Base-by-base conservation (phyloP, 345 rosid species). In the Populus alba region DNA sequence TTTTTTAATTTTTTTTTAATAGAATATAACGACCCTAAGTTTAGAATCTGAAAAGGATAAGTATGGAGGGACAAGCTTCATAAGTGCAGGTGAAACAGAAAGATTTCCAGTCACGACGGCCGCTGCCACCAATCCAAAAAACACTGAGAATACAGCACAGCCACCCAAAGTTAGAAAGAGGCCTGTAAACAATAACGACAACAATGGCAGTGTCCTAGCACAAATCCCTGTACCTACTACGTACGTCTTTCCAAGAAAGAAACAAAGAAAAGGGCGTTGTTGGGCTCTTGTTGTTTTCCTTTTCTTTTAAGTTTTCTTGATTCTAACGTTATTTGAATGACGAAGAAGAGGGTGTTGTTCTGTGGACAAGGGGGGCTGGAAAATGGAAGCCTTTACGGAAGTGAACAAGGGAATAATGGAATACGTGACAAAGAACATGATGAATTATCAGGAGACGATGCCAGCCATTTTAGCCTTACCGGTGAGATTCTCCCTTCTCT, bases 401-500 rank as follows among this genome's bases (percentile, higher is more conserved):
- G 31, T 6, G 81, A 35, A 13, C n/a, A 49, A 53, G n/a, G 12
- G 23, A 7, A 45, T 51, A 7, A 55, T 51, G 51, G 23, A 15
- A 47, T 22, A 11, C 57, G 17, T 4, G 75, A 75, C 0, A 78
- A 59, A 43, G 78, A 76, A 10, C 70, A 67, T 27, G 87, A 86
- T 62, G 74, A 43, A n/a, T 39, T 76, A 38, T 78, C 89, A 18
- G 39, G 55, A 59, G 87, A 89, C 5, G 94, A 89, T 1, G 90
- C 74, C 3, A 89, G 96, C 84, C 89, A 79, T 20, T 89, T 86
- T 68, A 92, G 97, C 80, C 73, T 92, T 70, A 82, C 85, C 65
- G 88, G 81, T 41, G 92, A 87, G 18, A 80, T 94, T 67, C 87
- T 94, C 20, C 98, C 98, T 45, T 81, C 97, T 59, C 96, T 94